Evolutionary conservation across 2,329 filamentous ascomycete species (phyloP).

Genomic region (Hymenotorrendiella dingleyae): DNA sequence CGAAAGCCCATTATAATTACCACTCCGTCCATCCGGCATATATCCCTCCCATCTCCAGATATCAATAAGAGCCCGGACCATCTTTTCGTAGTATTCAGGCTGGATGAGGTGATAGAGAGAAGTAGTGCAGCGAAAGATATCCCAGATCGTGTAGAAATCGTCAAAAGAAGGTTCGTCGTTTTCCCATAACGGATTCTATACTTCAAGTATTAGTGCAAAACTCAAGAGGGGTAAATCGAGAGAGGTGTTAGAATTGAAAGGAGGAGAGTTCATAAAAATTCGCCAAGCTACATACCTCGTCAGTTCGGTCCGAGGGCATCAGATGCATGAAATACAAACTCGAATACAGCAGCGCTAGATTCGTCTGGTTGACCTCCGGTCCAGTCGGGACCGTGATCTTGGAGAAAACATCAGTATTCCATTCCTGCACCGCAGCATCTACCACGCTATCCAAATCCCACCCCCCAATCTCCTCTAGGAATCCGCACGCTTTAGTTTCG

Average conservation of each 20-base stretch:
- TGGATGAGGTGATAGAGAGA: slow-evolving; percentile 57
- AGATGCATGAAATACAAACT: slow-evolving; percentile 56
- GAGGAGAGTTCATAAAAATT: too few species aligned
- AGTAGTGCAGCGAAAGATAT: slow-evolving; percentile 51
- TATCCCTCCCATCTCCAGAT: slow-evolving; percentile 59
- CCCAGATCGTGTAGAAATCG: slow-evolving; percentile 66
- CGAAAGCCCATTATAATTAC: slow-evolving; percentile 59
- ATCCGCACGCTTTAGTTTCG: slow-evolving; percentile 8
- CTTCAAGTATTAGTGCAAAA: too few species aligned
- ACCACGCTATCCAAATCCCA: slow-evolving; percentile 38
- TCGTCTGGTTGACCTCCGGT: slow-evolving; percentile 39
- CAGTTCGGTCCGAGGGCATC: slow-evolving; percentile 61
- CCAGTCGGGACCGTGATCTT: slow-evolving; percentile 30
- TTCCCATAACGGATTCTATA: slow-evolving; percentile 60
- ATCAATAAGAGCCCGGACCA: slow-evolving; percentile 58
- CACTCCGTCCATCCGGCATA: slow-evolving; percentile 58
- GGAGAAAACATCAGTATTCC: slow-evolving; percentile 45
- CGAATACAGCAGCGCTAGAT: slow-evolving; percentile 49
- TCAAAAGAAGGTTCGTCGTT: slow-evolving; percentile 63
- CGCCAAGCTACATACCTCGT: too few species aligned
- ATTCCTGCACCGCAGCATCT: slow-evolving; percentile 40
- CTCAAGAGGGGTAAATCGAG: too few species aligned
- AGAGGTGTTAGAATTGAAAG: too few species aligned
- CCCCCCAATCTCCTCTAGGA: slow-evolving; percentile 35
- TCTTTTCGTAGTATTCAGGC: slow-evolving; percentile 56